Evolutionary conservation across 345 rosid genomes (phyloP).

Genomic region (Turritis glabra): DNA sequence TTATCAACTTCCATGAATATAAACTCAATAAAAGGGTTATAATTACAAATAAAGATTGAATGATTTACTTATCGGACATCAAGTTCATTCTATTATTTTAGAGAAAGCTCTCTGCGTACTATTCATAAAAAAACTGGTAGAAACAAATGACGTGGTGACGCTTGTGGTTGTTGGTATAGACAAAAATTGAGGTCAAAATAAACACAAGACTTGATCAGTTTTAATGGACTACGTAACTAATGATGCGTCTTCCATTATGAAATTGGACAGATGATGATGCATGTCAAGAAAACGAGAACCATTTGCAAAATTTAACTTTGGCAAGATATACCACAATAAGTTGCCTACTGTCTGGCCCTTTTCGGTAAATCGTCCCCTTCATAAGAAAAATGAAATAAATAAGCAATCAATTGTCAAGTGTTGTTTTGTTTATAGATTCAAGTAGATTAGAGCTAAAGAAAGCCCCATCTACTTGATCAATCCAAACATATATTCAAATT

Average conservation of each 20-base stretch:
- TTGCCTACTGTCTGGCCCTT: neutral
- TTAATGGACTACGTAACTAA: conserved; percentile 6
- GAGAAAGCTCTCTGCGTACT: neutral
- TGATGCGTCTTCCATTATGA: neutral
- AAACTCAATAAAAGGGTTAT: conserved; percentile 4
- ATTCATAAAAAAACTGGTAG: neutral
- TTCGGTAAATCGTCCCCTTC: neutral
- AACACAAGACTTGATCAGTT: neutral
- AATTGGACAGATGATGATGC: neutral
- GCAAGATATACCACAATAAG: neutral
- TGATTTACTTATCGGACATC: neutral
- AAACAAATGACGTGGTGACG: conserved; percentile 2
- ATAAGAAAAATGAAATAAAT: neutral
- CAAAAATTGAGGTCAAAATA: neutral
- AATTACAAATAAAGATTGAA: neutral
- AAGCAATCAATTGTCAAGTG: neutral
- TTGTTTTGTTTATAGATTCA: neutral
- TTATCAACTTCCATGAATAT: neutral
- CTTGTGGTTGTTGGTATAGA: neutral
- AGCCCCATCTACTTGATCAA: conserved; percentile 17
- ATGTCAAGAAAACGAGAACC: neutral
- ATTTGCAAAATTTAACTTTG: neutral
- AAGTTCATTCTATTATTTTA: neutral
- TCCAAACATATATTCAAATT: conserved; percentile 6
- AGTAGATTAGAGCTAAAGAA: conserved; percentile 8